Evolutionary conservation across 2,329 filamentous ascomycete genomes (phyloP).

Genomic region (Lasiodiplodia theobromae): DNA sequence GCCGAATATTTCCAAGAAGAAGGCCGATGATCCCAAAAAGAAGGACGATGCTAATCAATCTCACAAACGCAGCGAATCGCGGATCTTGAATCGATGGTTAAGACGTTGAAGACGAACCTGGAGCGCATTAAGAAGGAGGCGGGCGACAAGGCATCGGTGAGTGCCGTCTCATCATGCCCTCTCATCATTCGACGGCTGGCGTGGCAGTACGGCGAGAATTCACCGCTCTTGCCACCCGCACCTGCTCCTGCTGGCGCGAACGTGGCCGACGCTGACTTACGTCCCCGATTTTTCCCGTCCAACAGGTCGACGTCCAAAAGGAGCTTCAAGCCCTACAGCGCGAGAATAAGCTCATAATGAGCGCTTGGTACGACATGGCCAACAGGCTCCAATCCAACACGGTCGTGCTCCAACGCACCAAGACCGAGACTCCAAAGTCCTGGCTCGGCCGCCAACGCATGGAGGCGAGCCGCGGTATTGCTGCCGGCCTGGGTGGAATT

Average conservation of each 20-base stretch:
- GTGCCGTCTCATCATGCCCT: conserved; percentile 31
- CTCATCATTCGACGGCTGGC: conserved; percentile 23
- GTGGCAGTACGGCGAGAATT: conserved; percentile 21
- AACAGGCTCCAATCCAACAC: conserved; percentile 83
- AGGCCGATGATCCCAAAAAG: not conserved
- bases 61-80: conserved; percentile 19
- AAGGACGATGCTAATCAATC: not conserved
- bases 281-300: conserved; percentile 16
- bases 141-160: conserved; percentile 46
- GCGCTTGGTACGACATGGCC: conserved; percentile 87
- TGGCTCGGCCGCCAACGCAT: conserved; percentile 83
- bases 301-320: conserved; percentile 41
- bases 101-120: conserved; percentile 38
- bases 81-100: conserved; percentile 28
- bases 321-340: conserved; percentile 74
- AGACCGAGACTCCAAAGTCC: conserved; percentile 77
- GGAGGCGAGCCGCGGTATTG: conserved; percentile 27
- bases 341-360: conserved; percentile 79
- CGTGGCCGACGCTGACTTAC: conserved; percentile 27
- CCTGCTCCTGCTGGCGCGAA: conserved; percentile 21
- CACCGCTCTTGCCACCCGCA: conserved; percentile 12
- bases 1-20: not conserved
- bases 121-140: conserved; percentile 44
- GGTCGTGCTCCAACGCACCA: conserved; percentile 74
- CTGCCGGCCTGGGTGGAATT: conserved; percentile 25